Conservation (phyloP, 2,329 filamentous ascomycete species). For the Calonectria ilicicola region DNA sequence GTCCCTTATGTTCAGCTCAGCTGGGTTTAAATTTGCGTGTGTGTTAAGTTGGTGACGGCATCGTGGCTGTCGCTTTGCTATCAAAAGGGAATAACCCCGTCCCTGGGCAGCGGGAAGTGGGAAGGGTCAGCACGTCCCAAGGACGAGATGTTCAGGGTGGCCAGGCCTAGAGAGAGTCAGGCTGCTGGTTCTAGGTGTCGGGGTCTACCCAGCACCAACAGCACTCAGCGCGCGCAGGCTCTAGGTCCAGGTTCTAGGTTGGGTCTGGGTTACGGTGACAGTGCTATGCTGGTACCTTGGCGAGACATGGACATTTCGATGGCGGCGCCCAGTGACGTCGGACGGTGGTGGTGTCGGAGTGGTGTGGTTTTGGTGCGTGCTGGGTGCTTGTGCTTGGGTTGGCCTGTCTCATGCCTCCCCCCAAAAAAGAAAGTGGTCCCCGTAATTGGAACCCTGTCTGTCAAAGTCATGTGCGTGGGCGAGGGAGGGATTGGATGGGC, state of each 20-base stretch:
- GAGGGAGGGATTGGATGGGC: not conserved
- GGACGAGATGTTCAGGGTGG: conserved; percentile 31
- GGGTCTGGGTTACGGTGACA: conserved; percentile 5
- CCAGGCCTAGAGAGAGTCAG: conserved; percentile 22
- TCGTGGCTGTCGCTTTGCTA: not conserved
- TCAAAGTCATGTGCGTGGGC: conserved; percentile 25
- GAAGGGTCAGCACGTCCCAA: conserved; percentile 18
- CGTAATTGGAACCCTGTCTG: conserved; percentile 19
- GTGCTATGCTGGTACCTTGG: not conserved
- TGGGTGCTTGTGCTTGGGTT: conserved; percentile 17
- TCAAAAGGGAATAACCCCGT: not conserved
- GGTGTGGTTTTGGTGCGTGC: conserved; percentile 36
- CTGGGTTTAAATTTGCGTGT: not conserved
- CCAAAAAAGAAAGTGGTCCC: not conserved
- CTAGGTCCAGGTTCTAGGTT: conserved; percentile 3
- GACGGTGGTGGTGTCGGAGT: conserved; percentile 43
- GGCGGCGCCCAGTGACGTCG: conserved; percentile 31
- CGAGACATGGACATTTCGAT: not conserved
- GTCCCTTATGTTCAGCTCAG: not conserved
- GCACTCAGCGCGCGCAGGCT: not conserved
- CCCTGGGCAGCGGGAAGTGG: conserved; percentile 22
- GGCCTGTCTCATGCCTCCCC: not conserved
- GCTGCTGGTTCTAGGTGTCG: conserved; percentile 17
- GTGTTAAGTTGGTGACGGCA: not conserved
- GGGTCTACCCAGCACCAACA: not conserved